A percentile compares a stretch with the other conserved stretches of the same genome.
Conservation (phyloP, 1,284 basidiomycete genomes). For the Puccinia coronata region DNA sequence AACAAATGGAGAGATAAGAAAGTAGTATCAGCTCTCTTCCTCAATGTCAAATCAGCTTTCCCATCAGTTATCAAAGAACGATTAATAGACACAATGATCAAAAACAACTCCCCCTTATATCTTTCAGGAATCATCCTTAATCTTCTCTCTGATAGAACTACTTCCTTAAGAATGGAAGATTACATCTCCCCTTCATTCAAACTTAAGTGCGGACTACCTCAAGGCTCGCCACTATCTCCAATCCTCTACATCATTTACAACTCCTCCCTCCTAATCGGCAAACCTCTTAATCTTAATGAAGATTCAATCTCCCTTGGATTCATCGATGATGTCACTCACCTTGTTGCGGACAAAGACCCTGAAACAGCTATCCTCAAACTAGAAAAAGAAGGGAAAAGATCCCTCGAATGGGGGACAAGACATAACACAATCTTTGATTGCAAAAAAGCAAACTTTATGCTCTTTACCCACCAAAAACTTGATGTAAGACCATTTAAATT, state of each 20-base stretch:
- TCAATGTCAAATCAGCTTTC: constrained; percentile 38
- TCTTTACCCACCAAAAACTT: no score
- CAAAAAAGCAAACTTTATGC: no score
- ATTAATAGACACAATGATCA: not conserved
- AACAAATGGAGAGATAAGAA: constrained; percentile 34
- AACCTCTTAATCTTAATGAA: not conserved
- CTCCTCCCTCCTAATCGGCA: not conserved
- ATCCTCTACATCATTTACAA: constrained; percentile 39
- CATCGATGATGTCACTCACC: constrained; percentile 17
- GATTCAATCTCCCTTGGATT: constrained; percentile 8
- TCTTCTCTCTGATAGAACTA: constrained; percentile 5
- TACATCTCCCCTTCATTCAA: constrained; percentile 12
- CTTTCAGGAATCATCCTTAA: not conserved
- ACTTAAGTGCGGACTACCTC: constrained; percentile 25
- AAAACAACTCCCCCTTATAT: not conserved
- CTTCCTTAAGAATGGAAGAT: not conserved
- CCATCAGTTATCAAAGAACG: constrained; percentile 14
- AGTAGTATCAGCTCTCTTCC: constrained; percentile 12
- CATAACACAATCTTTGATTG: constrained; percentile 11
- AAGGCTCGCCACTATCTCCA: constrained; percentile 29
- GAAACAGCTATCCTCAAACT: not conserved
- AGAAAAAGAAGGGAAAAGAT: not conserved
- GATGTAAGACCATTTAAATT: no score
- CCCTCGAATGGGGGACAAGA: not conserved
- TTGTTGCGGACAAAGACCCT: not conserved